Base-by-base conservation (phyloP, 805 yeast species). In the Candida broadrunensis region DNA sequence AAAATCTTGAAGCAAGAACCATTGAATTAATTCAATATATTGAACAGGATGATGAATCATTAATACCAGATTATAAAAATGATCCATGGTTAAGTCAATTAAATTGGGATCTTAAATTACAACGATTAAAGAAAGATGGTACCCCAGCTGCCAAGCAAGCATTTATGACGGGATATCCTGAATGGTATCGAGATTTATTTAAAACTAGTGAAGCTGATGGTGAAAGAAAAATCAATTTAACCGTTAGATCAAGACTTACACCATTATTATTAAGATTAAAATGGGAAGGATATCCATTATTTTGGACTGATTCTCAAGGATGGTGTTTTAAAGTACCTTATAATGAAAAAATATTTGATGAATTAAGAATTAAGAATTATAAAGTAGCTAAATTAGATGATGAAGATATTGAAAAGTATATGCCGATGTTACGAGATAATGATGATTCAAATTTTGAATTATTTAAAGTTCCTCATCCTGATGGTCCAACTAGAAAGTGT, bases 61-160 rank as follows among this genome's bases (percentile, higher is more conserved):
- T 51, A 8, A 16, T 19, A 12, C 71, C 73, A 0, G 56, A 58
- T n/a, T 60, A 66, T 58, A 56, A 61, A 14, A 57, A 72, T 7
- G 97, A 91, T 55, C 96, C 95, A 0, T 95, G 99, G 99, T 67
- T 90, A 30, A 70, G 73, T 2, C 99, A 95, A 60, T 67, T 93
- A 42, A 88, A 93, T 59, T 93, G 99, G 99, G 75, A 80, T 0
- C 65, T 83, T 2, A 70, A 70, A 24, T 83, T 85, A 1, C 58
- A 74, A 0, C 73, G 80, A 38, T 47, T 80, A 32, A 86, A 83
- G 12, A 88, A 88, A 55, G 70, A 76, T 29, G 95, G 93, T 2
- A 65, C 63, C 3, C 86, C 88, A 1, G 73, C 67, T 18, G 85
- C 87, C 40, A 80, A 77, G 19, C 96, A 88, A 59, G 73, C 75